Evolutionary conservation across 805 yeast species (phyloP), one percentile per base, ranked within the genome.

Genomic region (Ogataea glucozyma): DNA sequence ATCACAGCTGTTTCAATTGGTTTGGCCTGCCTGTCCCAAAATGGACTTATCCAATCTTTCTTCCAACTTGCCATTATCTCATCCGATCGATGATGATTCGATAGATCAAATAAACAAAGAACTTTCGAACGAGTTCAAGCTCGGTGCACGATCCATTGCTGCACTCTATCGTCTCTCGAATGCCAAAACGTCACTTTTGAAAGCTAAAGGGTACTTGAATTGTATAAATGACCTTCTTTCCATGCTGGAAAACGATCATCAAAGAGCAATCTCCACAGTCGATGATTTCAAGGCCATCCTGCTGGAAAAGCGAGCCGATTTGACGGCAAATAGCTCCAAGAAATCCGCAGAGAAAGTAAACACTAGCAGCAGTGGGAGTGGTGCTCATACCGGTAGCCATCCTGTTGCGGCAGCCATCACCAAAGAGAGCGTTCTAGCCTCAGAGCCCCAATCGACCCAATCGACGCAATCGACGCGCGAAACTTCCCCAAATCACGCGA

Each of bases 121-220:
- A 34, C 67, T 84, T 21, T 72, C 80, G 0, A 62, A 67, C n/a
- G 84, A 82, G 56, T 84, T 83, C 64, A 82, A 79, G 59, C 72
- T 71, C 42, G 89, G 89, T 6, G 89, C 89, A 20, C 75, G 81
- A 42, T 74, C 85, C 6, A 85, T 83, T 20, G 83, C 89, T 12
- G 75, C 82, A 11, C 66, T 84, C 21, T 85, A 84, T 52, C 64
- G 87, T 37, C 61, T 81, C 4, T 76, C 87, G 7, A 79, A 76
- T 48, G 72, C 74, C 37, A 71, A 79, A 37, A 73, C 67, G 32
- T 60, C 74, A 4, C 52, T 79, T 19, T 56, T 75, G 8, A 71
- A 69, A 38, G 71, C 75, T 38, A 73, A 72, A 43, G 90, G 90
- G 0, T 83, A 83, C 53, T 54, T 81, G 31, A 77, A 76, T 23